phyloP scores from a whole-genome alignment of 805 yeast genomes.

The Komagataella kurtzmanii region DNA sequence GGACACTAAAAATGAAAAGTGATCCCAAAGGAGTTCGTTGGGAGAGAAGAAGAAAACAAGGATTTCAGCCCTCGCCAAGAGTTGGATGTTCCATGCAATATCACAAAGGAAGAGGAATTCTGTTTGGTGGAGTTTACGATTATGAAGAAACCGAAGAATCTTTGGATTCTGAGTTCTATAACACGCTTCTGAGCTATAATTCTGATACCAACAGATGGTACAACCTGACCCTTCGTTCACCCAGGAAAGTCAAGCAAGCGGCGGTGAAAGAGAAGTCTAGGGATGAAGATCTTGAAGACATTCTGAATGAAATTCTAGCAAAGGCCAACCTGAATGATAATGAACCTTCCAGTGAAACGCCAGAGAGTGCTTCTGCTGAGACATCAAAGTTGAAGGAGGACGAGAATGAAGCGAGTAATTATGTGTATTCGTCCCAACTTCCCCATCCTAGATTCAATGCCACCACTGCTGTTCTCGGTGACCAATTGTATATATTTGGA shows the following conservation, averaged over 20 bases:
- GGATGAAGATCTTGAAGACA: slow-evolving; percentile 73
- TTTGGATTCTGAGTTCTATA: slow-evolving; percentile 72
- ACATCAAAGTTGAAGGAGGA: slow-evolving; percentile 19
- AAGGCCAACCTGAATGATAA: slow-evolving; percentile 59
- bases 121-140: slow-evolving; percentile 95
- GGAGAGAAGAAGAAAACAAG: slow-evolving; percentile 85
- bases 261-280: slow-evolving; percentile 33
- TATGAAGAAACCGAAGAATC: slow-evolving; percentile 92
- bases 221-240: slow-evolving; percentile 49
- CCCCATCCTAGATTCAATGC: slow-evolving; percentile 91
- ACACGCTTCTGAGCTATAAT: slow-evolving; percentile 70
- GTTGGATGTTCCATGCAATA: slow-evolving; percentile 88
- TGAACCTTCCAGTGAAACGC: slow-evolving; percentile 19
- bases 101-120: slow-evolving; percentile 83
- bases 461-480: slow-evolving; percentile 74
- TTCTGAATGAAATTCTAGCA: slow-evolving; percentile 59
- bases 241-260: slow-evolving; percentile 23
- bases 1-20: slow-evolving; percentile 79
- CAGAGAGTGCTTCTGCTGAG: slow-evolving; percentile 18
- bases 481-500: slow-evolving; percentile 71
- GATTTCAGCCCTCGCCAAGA: slow-evolving; percentile 82
- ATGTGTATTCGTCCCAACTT: slow-evolving; percentile 42
- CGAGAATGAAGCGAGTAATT: slow-evolving; percentile 27
- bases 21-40: slow-evolving; percentile 69
- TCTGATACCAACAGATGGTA: slow-evolving; percentile 85